Evolutionary conservation across 2,329 filamentous ascomycete genomes (phyloP), one percentile per base, ranked within the genome.

Genomic region (Fusarium penzigii): DNA sequence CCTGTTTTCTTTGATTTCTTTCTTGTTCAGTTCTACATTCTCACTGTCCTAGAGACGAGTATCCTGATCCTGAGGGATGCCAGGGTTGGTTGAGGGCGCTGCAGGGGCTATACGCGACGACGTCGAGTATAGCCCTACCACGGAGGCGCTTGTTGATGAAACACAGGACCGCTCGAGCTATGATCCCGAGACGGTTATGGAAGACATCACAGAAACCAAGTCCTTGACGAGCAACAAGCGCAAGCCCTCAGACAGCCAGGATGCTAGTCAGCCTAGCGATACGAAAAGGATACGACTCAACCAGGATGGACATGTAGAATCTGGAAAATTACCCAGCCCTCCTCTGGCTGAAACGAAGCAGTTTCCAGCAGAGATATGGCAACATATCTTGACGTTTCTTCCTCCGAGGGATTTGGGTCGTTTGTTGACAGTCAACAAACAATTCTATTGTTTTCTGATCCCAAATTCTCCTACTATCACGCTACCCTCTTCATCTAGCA

Each of bases 351-450:
- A 61, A 38, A 46, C 64, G 48, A 57, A 51, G 38, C 64, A 65
- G 51, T 75, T 86, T 51, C 81, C 85, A 65, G 75, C 78, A 61
- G 82, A 86, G 71, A 73, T 89, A 64, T 90, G 87, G 86, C 86
- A 90, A 65, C 79, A 81, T 65, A 76, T 90, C 64, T 89, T 90
- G 69, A 80, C 79, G 64, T 85, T 84, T 68, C 80, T 85, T 68
- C 79, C 84, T 53, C 86, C 88, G 51, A 78, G 72, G 67, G 76
- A 79, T 56, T 75, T 91, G 65, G 85, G 85, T 65, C 79, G 75
- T 71, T 77, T 90, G 74, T 77, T 90, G 71, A 73, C 75, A 69
- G 81, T 87, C 76, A 89, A 85, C 77, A 86, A 78, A 72, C 70
- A 79, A 65, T 90, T 90, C 74, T 80, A 83, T 74, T 65, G 64